A percentile compares a stretch with the other conserved stretches of the same genome.
These are phyloP conservation scores for Somion occarium DNA, from an alignment of 1,284 basidiomycete species.

Conservation along the genomic window DNA sequence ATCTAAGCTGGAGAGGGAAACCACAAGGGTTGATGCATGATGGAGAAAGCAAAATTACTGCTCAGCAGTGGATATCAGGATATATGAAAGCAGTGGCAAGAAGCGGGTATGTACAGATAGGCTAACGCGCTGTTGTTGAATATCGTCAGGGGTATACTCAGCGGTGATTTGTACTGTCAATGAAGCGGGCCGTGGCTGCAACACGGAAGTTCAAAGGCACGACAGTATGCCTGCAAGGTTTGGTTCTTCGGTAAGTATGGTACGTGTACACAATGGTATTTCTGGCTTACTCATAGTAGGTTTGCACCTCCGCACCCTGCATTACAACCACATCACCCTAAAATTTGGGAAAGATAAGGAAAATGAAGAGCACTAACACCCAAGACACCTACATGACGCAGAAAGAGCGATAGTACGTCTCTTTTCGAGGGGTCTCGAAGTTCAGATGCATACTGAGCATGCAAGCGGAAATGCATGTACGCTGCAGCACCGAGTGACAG, in stretches of 20 bases:
- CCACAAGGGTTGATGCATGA: too few species aligned
- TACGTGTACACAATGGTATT: too few species aligned
- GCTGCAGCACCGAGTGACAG: constrained; percentile 69
- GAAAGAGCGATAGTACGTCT: constrained; percentile 46
- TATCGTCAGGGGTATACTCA: background rate
- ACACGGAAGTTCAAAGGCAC: constrained; percentile 47
- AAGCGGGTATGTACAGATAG: constrained; percentile 9
- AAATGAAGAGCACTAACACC: background rate
- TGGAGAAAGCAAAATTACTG: too few species aligned
- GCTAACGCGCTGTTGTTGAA: background rate
- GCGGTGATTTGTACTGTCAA: constrained; percentile 20
- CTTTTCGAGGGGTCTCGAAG: constrained; percentile 27
- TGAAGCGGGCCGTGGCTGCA: constrained; percentile 49
- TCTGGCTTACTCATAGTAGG: constrained; percentile 58
- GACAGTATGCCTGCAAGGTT: constrained; percentile 39
- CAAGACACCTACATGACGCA: constrained; percentile 56
- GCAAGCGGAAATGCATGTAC: constrained; percentile 66
- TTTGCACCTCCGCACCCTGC: constrained; percentile 63
- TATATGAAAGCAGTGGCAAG: too few species aligned
- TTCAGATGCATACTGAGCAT: constrained; percentile 31
- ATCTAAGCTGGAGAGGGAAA: too few species aligned
- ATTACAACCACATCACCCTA: constrained; percentile 75
- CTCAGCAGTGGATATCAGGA: too few species aligned
- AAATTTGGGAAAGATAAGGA: background rate
- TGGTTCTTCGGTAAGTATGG: background rate